These are phyloP conservation scores for Amanita muscaria DNA, from an alignment of 768 basidiomycete genomes.

Conservation along the genomic window DNA sequence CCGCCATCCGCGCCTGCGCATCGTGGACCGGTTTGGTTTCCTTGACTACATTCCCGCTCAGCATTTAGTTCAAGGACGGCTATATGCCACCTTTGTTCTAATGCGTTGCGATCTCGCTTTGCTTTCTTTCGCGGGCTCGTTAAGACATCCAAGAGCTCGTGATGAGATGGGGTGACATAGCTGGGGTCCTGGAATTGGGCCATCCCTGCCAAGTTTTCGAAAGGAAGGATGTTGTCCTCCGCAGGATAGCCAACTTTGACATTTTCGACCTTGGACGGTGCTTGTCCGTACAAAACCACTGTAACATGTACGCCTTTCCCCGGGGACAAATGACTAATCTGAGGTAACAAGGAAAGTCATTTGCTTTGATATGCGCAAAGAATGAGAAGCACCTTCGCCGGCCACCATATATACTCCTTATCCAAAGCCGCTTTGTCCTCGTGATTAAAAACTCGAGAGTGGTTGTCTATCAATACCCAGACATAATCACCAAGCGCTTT, in stretches of 20 bases:
- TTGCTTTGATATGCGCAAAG: not conserved
- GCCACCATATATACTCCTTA: conserved; percentile 54
- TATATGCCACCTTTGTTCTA: conserved; percentile 2
- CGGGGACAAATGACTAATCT: conserved; percentile 2
- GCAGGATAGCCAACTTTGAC: conserved; percentile 28
- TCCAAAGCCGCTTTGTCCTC: not conserved
- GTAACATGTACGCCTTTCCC: not conserved
- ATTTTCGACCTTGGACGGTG: conserved; percentile 14
- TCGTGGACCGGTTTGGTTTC: not conserved
- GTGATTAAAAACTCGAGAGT: conserved; percentile 24
- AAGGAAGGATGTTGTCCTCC: conserved; percentile 32
- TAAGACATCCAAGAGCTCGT: not conserved
- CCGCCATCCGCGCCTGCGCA: no score
- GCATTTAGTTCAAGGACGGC: not conserved
- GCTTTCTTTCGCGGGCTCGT: conserved; percentile 5
- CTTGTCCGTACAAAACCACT: conserved; percentile 1
- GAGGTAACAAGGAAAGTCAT: not conserved
- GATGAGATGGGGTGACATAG: conserved; percentile 13
- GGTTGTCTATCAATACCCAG: conserved; percentile 25
- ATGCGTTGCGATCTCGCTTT: conserved; percentile 5
- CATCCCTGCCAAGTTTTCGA: conserved; percentile 20
- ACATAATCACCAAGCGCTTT: conserved; percentile 6
- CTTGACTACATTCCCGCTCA: conserved; percentile 1
- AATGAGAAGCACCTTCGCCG: conserved; percentile 43
- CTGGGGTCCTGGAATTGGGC: conserved; percentile 30